Evolutionary conservation across 305 asterid species (phyloP), one percentile per base, ranked within the genome.

Genomic region (Withania somnifera): DNA sequence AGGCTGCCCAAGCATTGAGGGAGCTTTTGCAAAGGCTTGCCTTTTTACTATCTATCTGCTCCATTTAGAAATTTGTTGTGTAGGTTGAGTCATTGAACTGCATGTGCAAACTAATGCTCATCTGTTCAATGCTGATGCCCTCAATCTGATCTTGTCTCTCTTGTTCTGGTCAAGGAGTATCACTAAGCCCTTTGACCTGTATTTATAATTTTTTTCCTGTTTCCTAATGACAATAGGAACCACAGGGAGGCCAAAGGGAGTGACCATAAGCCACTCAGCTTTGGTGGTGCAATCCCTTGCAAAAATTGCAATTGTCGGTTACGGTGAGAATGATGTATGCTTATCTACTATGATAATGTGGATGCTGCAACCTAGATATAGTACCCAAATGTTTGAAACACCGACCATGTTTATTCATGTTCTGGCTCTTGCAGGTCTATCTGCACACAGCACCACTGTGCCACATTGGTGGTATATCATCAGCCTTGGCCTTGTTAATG

Each of bases 381-480:
- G 51, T 24, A 80, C 14, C 77, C 77, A 69, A 22, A 42, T 14
- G 38, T 71, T 71, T 71, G 58, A 42, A 71, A 24, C 58, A 71
- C 40, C 3, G 7, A 4, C 79, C 58, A 47, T 14, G 11, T 36
- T 66, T n/a, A 13, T 10, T 61, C 8, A 7, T 66, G 53, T 73
- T 24, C 34, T 28, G 32, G 50, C 40, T 82, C 69, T 82, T 84
- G 56, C 86, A 95, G 99, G 90, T 95, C 13, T 94, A 93, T 87
- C 87, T 95, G 79, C 98, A 95, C 86, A 93, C 97, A 14, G 93
- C 96, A 73, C 98, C 99, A 2, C 66, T 95, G 56, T 94, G 98
- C 88, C 99, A 95, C 85, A 91, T 95, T 66, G 99, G 99, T 45
- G 99, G 99, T 40, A 89, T 95, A 83, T 94, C 99, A 57, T 93